Conservation (phyloP, 2,329 filamentous ascomycete species). For the Cordyceps fumosorosea region DNA sequence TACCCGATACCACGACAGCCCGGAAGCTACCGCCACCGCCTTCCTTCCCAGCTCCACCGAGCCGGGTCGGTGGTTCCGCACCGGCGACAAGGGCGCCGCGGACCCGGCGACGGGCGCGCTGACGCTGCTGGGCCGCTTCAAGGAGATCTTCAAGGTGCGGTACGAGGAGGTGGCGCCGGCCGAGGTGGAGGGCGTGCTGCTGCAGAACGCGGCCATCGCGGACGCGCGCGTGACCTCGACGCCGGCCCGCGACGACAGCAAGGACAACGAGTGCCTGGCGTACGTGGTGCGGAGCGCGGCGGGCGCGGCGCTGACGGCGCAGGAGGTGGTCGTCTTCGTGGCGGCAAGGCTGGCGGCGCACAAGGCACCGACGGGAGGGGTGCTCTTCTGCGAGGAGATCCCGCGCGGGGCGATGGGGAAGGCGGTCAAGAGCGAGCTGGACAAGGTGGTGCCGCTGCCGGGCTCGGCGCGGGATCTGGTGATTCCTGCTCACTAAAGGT, state of each 20-base stretch:
- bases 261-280: constrained; percentile 5
- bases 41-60: background rate
- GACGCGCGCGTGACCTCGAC: background rate
- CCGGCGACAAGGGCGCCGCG: background rate
- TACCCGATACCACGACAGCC: constrained; percentile 1
- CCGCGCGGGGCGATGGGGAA: constrained; percentile 6
- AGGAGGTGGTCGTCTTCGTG: constrained; percentile 1
- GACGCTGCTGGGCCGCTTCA: constrained; percentile 1
- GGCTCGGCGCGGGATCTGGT: background rate
- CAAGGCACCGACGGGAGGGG: constrained; percentile 3
- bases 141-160: constrained; percentile 9
- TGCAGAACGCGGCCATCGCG: background rate
- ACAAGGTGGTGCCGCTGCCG: background rate
- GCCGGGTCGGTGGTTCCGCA: constrained; percentile 5
- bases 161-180: constrained; percentile 1
- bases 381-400: constrained; percentile 4
- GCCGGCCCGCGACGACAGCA: background rate
- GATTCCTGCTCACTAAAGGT: background rate
- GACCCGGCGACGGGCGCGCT: background rate
- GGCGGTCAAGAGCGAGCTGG: background rate
- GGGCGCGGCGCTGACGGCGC: background rate
- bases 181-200: constrained; percentile 7
- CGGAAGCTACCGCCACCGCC: background rate
- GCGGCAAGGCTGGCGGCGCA: background rate
- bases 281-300: background rate